Evolutionary conservation across 257 asterid species (phyloP).

Genomic region (Solanum clarkiae): DNA sequence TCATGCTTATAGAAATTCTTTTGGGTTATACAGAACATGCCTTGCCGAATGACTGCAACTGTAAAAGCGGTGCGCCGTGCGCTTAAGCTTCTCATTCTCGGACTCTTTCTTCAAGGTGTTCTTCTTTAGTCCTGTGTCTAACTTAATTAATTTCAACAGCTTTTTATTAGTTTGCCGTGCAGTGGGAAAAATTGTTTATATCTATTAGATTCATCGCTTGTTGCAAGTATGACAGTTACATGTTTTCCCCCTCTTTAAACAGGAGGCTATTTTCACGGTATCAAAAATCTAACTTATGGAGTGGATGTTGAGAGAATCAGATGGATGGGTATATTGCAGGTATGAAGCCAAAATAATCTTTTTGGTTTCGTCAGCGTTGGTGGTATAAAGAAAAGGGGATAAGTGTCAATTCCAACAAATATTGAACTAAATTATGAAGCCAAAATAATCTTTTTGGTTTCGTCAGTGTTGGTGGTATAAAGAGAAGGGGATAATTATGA

Average conservation of each 20-base stretch:
- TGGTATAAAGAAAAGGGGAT: neutral
- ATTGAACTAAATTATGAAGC: too few relatives aligned
- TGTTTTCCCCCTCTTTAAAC: neutral
- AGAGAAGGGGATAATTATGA: neutral
- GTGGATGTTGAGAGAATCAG: slow-evolving; percentile 46
- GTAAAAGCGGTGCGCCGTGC: slow-evolving; percentile 37
- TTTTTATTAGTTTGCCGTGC: neutral
- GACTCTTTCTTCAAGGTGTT: slow-evolving; percentile 59
- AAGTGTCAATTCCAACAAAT: too few relatives aligned
- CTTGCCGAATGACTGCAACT: slow-evolving; percentile 33
- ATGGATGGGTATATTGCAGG: slow-evolving; percentile 72
- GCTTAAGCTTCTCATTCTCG: slow-evolving; percentile 37
- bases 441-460: neutral
- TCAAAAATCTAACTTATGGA: slow-evolving; percentile 43
- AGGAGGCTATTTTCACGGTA: slow-evolving; percentile 60
- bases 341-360: neutral
- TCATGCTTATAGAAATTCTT: neutral
- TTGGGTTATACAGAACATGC: slow-evolving; percentile 23
- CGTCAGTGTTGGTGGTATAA: neutral
- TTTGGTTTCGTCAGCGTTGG: neutral
- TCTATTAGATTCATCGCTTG: neutral
- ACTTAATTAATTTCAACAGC: neutral
- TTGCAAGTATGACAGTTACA: neutral
- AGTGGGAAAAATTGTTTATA: neutral
- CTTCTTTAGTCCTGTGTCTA: neutral